Base-by-base conservation (phyloP, 2,329 filamentous ascomycete species). In the Drechslera avenae region DNA sequence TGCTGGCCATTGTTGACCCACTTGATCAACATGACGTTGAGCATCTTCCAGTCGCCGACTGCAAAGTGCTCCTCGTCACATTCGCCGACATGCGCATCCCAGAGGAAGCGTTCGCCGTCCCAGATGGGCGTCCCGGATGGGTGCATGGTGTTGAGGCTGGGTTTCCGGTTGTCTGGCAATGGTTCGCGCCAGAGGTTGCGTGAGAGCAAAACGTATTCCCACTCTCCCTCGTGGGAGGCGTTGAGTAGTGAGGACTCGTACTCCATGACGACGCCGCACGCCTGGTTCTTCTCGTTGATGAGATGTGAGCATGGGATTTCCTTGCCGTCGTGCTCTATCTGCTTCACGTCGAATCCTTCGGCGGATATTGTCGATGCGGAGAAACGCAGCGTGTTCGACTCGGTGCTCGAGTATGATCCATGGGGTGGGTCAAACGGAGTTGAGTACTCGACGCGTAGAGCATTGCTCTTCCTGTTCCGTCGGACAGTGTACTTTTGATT, bases 51-150 rank as follows among this genome's bases (percentile, higher is more conserved):
- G 16, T 63, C 59, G 3, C 62, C 64, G 9, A 42, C n/a, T 7
- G 42, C 43, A 33, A 63, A 70, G 0, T 56, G 36, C 6, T 50
- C 46, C 3, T 64, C 64, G 21, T 69, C 62, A 16, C 62, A 66
- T 34, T 71, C 68, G 3, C 52, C 47, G 28, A 71, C 52, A 16
- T 63, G 53, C 26, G 66, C 40, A 12, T 70, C 61, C 64, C 66
- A 69, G 2, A 68, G 33, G 36, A 71, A 72, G 0, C 51, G 46
- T 21, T 56, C 51, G 1, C 58, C 59, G 28, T 66, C 51, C 69
- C 68, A 72, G 34, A 72, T 66, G 0, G 69, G 69, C 3, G 67
- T 71, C 4, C 66, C 67, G 2, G 67, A 57, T 7, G 69, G 68
- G 48, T 72, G 68, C 39, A 64, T 60, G 4, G 57, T 66, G 10